phyloP scores from a whole-genome alignment of 176 grass and related monocot species.

The Rhynchospora breviuscula region DNA sequence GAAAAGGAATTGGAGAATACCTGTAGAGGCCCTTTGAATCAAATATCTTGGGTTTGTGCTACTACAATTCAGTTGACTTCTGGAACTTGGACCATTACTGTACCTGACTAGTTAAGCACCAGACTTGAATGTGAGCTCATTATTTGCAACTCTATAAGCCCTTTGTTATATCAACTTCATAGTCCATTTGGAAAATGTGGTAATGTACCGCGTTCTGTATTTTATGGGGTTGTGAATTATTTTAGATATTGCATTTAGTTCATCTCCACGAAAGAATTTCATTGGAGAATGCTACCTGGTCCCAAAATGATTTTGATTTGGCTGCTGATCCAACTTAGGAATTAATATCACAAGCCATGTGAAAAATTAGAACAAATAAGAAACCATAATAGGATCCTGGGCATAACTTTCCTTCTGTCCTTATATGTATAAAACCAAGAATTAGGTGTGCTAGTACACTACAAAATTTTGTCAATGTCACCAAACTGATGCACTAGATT shows the following conservation, averaged over 20 bases:
- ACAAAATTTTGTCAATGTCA: neutral
- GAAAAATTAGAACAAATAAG: neutral
- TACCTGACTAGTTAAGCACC: neutral
- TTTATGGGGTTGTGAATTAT: neutral
- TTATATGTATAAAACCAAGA: conserved; percentile 12
- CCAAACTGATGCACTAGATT: neutral
- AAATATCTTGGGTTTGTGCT: too few species aligned
- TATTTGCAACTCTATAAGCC: neutral
- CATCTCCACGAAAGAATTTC: too few species aligned
- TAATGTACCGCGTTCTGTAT: neutral
- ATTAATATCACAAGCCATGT: neutral
- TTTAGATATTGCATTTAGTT: too few species aligned
- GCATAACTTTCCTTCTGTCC: neutral
- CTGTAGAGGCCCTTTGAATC: too few species aligned
- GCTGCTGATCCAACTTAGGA: neutral
- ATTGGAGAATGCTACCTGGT: too few species aligned
- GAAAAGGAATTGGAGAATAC: too few species aligned
- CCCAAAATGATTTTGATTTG: too few species aligned
- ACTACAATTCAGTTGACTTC: too few species aligned
- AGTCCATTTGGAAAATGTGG: neutral
- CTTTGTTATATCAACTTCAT: neutral
- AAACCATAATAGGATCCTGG: neutral
- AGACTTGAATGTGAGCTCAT: neutral
- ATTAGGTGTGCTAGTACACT: neutral
- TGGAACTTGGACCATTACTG: neutral